Evolutionary conservation across 805 yeast genomes (phyloP).

Genomic region (Blastobotrys parvus): DNA sequence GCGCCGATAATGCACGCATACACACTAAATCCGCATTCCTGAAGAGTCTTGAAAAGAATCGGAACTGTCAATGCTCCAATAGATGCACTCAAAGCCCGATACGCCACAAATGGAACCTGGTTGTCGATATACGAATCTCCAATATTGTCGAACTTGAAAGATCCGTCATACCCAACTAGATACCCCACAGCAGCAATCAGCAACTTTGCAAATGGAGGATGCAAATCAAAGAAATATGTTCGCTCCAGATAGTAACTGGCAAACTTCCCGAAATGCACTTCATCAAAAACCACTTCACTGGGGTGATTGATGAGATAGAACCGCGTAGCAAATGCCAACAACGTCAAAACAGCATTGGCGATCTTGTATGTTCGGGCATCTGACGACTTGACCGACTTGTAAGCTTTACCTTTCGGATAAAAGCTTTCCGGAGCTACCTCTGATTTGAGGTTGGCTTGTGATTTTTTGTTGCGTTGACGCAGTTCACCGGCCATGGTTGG

Average conservation of each 20-base stretch:
- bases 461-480: constrained; percentile 1
- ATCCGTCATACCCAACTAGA: constrained; percentile 84
- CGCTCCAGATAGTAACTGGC: constrained; percentile 62
- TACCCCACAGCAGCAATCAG: constrained; percentile 87
- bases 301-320: constrained; percentile 68
- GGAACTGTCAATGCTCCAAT: constrained; percentile 81
- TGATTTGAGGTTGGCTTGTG: neutral
- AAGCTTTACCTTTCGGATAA: neutral
- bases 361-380: neutral
- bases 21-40: constrained; percentile 73
- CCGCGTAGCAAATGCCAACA: constrained; percentile 62
- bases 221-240: constrained; percentile 91
- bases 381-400: neutral
- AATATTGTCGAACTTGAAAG: constrained; percentile 81
- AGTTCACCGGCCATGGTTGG: neutral
- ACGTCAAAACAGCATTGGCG: constrained; percentile 41
- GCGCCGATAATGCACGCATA: constrained; percentile 74
- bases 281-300: constrained; percentile 55
- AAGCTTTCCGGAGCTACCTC: neutral
- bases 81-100: constrained; percentile 71
- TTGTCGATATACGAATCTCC: constrained; percentile 74
- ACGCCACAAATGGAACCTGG: constrained; percentile 79
- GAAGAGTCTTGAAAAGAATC: constrained; percentile 71
- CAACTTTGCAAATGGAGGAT: constrained; percentile 96
- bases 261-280: constrained; percentile 41